Conservation (phyloP, 176 grass and related monocot species). For the Musa acuminata region DNA sequence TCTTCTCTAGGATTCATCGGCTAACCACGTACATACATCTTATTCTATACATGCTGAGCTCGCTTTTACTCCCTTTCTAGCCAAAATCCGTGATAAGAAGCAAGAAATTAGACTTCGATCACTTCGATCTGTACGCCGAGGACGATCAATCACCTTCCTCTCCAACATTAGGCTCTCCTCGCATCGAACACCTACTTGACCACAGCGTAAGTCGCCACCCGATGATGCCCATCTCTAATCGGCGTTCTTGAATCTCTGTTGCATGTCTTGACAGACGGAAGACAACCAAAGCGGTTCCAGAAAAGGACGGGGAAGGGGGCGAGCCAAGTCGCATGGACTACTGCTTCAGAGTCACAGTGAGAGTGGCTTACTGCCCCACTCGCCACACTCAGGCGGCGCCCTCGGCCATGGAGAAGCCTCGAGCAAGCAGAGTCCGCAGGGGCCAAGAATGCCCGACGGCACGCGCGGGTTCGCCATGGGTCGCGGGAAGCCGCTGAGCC, state of each 20-base stretch:
- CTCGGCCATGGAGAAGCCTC: conserved; percentile 30
- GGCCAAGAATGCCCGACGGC: conserved; percentile 65
- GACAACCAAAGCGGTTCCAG: conserved; percentile 25
- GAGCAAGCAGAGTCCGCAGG: conserved; percentile 30
- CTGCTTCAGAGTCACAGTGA: neutral
- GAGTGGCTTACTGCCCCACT: conserved; percentile 21
- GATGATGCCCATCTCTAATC: no score
- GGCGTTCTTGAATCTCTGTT: neutral
- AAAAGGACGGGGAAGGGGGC: conserved; percentile 50
- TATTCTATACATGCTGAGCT: neutral
- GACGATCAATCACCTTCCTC: conserved; percentile 51
- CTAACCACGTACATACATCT: no score
- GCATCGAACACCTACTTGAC: conserved; percentile 22
- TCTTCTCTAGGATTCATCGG: neutral
- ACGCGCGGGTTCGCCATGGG: conserved; percentile 65
- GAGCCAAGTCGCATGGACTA: conserved; percentile 35
- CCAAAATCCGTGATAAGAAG: conserved; percentile 65
- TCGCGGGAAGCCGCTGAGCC: conserved; percentile 28
- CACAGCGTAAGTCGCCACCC: conserved; percentile 20
- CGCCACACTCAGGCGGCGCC: conserved; percentile 27
- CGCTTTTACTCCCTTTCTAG: conserved; percentile 7
- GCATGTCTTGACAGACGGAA: conserved; percentile 13
- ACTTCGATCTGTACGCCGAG: conserved; percentile 36
- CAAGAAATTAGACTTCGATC: conserved; percentile 13
- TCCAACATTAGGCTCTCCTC: conserved; percentile 24